A percentile compares a stretch with the other conserved stretches of the same genome.
These are phyloP conservation scores for Coemansia sp. DNA, from an alignment of 192 early-diverging fungal genomes.

Conservation along the genomic window DNA sequence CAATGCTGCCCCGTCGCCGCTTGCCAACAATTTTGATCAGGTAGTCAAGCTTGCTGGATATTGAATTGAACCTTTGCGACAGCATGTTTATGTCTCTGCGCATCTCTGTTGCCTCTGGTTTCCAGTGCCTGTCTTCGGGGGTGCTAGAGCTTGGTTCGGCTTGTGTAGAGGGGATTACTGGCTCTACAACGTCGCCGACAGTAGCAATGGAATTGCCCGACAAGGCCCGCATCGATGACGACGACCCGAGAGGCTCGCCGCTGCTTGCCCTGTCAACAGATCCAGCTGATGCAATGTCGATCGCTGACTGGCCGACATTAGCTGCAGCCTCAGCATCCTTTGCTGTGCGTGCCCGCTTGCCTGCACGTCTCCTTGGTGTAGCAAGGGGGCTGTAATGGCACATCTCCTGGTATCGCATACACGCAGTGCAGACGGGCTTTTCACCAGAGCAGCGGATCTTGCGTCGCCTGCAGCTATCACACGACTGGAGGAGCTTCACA, in stretches of 20 bases:
- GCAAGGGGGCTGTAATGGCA: slow-evolving; percentile 57
- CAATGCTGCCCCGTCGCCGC: slow-evolving; percentile 7
- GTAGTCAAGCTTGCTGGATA: slow-evolving; percentile 34
- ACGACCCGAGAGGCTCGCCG: not conserved
- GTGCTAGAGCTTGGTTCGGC: not conserved
- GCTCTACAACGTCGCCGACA: not conserved
- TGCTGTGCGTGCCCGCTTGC: slow-evolving; percentile 21
- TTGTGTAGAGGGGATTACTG: not conserved
- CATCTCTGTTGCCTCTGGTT: slow-evolving; percentile 23
- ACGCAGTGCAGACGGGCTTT: slow-evolving; percentile 53
- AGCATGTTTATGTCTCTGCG: slow-evolving; percentile 22
- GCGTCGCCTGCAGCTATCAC: slow-evolving; percentile 53
- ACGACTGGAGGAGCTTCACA: slow-evolving; percentile 51
- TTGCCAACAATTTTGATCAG: slow-evolving; percentile 20
- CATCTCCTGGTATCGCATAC: slow-evolving; percentile 42
- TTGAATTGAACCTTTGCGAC: slow-evolving; percentile 35
- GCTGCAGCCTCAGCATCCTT: not conserved
- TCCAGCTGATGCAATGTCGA: not conserved
- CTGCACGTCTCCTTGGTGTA: slow-evolving; percentile 39
- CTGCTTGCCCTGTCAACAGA: slow-evolving; percentile 3
- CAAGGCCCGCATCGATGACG: not conserved
- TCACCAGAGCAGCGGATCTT: slow-evolving; percentile 55
- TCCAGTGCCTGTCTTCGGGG: slow-evolving; percentile 7
- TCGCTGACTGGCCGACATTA: not conserved
- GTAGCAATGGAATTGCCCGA: not conserved